Conservation (phyloP, 2,329 filamentous ascomycete genomes). For the Cladosporium sp. region DNA sequence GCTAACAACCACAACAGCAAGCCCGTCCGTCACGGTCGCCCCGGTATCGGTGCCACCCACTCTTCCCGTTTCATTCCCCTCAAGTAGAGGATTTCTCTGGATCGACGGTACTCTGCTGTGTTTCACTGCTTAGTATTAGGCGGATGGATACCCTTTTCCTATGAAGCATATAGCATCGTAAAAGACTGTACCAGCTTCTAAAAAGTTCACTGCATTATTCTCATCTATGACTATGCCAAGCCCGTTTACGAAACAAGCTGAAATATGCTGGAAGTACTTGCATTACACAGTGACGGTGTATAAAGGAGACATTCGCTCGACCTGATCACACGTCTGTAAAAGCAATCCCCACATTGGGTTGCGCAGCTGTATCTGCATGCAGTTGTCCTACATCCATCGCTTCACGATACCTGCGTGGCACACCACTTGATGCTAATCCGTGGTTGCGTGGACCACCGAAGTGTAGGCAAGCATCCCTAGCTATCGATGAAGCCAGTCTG, state of each 20-base stretch:
- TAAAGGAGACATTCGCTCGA: too few relatives aligned
- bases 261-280: neutral
- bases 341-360: neutral
- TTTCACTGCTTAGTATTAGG: slow-evolving; percentile 6
- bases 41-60: slow-evolving; percentile 99
- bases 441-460: neutral
- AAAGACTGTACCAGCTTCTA: slow-evolving; percentile 18
- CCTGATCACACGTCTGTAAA: too few relatives aligned
- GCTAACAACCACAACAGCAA: slow-evolving; percentile 69
- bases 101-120: slow-evolving; percentile 8
- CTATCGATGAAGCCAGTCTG: neutral
- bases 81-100: slow-evolving; percentile 64
- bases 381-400: neutral
- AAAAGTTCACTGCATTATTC: slow-evolving; percentile 1
- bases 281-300: neutral
- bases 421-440: neutral
- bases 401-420: too few relatives aligned
- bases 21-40: slow-evolving; percentile 99
- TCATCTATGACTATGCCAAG: neutral
- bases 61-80: slow-evolving; percentile 99
- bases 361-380: neutral
- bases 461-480: neutral
- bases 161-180: slow-evolving; percentile 18
- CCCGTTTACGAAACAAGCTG: neutral
- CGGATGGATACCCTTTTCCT: slow-evolving; percentile 15